Evolutionary conservation across 1,139 yeast species (phyloP).

Genomic region (Sugiyamaella castrensis): DNA sequence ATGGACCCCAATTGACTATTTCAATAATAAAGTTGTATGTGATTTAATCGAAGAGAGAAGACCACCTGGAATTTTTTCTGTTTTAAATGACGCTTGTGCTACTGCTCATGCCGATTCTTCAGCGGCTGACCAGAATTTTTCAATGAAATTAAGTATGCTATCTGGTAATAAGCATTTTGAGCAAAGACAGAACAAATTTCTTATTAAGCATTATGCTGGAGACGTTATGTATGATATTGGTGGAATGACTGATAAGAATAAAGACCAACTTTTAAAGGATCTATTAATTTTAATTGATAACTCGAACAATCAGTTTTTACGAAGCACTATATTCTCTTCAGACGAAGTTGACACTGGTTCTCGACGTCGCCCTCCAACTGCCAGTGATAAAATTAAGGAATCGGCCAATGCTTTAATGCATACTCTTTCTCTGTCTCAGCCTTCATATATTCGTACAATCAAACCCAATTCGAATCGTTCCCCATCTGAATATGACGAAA

Average conservation of each 20-base stretch:
- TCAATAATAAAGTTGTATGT: constrained; percentile 95
- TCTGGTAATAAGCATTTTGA: constrained; percentile 84
- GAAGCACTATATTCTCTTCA: constrained; percentile 59
- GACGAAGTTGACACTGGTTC: constrained; percentile 68
- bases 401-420: constrained; percentile 91
- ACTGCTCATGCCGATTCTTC: constrained; percentile 97
- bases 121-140: constrained; percentile 96
- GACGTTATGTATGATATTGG: constrained; percentile 91
- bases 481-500: constrained; percentile 84
- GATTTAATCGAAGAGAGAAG: constrained; percentile 91
- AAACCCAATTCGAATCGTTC: constrained; percentile 94
- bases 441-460: constrained; percentile 95
- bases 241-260: constrained; percentile 95
- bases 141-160: constrained; percentile 86
- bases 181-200: constrained; percentile 79
- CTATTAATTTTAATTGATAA: constrained; percentile 73
- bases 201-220: constrained; percentile 97
- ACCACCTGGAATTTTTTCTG: constrained; percentile 97
- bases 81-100: constrained; percentile 93
- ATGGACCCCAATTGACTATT: constrained; percentile 97
- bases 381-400: constrained; percentile 88
- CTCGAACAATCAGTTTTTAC: constrained; percentile 65
- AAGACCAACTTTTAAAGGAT: constrained; percentile 90
- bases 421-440: constrained; percentile 84
- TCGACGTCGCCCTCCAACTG: constrained; percentile 80